phyloP scores from a whole-genome alignment of 148 eudicot genomes.

The Dianthus caryophyllus region DNA sequence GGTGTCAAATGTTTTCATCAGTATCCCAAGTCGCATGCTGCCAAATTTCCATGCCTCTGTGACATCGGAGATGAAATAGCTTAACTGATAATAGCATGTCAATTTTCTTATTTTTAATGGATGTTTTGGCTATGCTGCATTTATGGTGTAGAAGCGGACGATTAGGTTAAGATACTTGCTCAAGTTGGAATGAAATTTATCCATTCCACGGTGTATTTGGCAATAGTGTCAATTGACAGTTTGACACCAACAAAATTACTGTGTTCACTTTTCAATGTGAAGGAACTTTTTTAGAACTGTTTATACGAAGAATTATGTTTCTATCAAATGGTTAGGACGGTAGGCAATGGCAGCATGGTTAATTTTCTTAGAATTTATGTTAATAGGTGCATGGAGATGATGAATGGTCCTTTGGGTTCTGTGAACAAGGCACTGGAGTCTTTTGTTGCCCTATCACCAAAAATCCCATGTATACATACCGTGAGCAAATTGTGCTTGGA shows the following conservation, averaged over 20 bases:
- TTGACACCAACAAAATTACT: not conserved
- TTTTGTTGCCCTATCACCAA: constrained; percentile 80
- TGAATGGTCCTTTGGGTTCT: constrained; percentile 97
- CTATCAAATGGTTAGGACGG: not conserved
- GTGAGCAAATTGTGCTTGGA: constrained; percentile 81
- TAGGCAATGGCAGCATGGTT: not conserved
- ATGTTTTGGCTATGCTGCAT: not conserved
- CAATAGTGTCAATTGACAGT: not conserved
- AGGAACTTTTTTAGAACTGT: not conserved
- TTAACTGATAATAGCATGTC: not conserved
- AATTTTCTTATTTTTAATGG: not conserved
- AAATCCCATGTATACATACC: constrained; percentile 93
- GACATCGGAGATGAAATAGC: not conserved
- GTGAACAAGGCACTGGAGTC: constrained; percentile 93
- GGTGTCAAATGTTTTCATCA: not conserved
- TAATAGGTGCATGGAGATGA: constrained; percentile 77
- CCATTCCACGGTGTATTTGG: not conserved
- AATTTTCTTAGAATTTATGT: constrained; percentile 4
- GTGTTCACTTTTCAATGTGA: not conserved
- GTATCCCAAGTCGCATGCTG: not conserved
- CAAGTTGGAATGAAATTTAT: not conserved
- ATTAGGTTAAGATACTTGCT: not conserved
- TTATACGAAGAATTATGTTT: not conserved
- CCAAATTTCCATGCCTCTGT: not conserved
- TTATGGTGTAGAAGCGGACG: not conserved